Conservation (phyloP, 495 filamentous ascomycete species). For the Neurospora hispaniola region DNA sequence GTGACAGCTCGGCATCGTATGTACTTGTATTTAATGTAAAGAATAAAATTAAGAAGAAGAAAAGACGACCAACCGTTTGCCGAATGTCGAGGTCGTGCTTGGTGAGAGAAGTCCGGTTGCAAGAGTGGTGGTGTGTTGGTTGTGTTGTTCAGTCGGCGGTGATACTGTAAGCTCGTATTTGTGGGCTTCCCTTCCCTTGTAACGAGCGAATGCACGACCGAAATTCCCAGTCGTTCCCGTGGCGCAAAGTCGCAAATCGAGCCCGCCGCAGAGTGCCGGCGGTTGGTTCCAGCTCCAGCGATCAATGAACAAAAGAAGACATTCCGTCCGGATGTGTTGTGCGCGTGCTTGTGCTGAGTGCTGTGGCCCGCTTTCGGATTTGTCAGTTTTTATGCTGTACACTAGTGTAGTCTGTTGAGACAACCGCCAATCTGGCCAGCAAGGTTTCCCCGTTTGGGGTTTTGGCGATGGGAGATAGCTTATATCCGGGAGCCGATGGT, state of each 20-base stretch:
- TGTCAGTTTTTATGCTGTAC: background rate
- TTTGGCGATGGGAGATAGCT: background rate
- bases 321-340: background rate
- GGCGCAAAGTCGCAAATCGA: no score
- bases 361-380: background rate
- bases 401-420: background rate
- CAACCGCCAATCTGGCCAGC: background rate
- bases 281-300: background rate
- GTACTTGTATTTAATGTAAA: background rate
- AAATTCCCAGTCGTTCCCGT: no score
- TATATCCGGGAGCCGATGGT: background rate
- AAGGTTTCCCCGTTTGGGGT: background rate
- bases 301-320: background rate
- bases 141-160: background rate
- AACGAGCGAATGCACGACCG: no score
- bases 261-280: background rate
- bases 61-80: background rate
- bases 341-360: background rate
- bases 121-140: background rate
- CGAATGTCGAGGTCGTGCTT: background rate
- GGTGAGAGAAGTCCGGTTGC: background rate
- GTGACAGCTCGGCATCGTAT: background rate
- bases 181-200: background rate
- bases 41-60: background rate
- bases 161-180: background rate